phyloP scores from a whole-genome alignment of 225 moss, liverwort and hornwort species.

The Climacium dendroides region DNA sequence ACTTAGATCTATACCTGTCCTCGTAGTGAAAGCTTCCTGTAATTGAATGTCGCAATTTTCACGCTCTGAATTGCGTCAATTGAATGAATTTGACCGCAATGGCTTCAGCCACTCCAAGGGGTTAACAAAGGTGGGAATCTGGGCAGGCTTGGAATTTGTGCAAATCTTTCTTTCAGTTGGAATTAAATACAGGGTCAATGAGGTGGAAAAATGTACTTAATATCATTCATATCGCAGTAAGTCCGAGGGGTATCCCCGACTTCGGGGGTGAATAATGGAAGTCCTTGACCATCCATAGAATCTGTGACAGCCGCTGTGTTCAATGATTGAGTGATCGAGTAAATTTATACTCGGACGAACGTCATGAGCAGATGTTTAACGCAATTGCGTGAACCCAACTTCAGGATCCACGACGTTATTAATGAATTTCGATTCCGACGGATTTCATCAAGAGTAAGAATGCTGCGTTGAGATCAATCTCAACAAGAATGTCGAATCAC shows the following conservation, averaged over 20 bases:
- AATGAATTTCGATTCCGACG: no score
- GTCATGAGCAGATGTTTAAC: no score
- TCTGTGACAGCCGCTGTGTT: background rate
- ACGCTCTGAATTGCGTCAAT: background rate
- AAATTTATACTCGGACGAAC: no score
- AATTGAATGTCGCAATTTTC: background rate
- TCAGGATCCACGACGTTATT: background rate
- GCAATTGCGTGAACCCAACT: background rate
- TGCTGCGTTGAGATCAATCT: background rate
- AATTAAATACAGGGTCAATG: no score
- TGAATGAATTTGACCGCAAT: no score
- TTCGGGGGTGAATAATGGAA: no score
- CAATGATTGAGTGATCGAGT: background rate
- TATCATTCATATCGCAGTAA: no score
- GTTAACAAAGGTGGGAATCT: background rate
- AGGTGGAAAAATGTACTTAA: background rate
- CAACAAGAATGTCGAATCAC: background rate
- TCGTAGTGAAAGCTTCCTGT: no score
- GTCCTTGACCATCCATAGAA: no score
- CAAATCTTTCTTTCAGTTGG: background rate
- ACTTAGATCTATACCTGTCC: background rate
- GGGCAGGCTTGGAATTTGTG: background rate
- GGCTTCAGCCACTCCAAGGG: no score
- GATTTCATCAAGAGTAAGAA: no score
- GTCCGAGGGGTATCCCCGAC: background rate